Conservation (phyloP, 192 early-diverging fungal genomes). For the Rhizoclosmatium sp. region DNA sequence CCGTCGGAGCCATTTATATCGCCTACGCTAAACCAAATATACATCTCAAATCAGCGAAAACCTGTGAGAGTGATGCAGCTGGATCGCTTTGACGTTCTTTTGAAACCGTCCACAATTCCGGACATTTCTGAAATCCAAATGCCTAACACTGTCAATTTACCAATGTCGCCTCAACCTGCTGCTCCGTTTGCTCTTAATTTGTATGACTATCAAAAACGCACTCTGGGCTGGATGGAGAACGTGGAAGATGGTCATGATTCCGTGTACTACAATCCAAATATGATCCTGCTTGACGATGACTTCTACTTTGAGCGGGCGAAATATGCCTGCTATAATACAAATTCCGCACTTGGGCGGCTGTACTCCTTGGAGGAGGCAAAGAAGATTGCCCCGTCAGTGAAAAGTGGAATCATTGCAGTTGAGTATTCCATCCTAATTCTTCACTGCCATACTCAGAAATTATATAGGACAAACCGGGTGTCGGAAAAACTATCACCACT, state of each 20-base stretch:
- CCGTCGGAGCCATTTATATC: too few relatives aligned
- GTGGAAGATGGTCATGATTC: slow-evolving; percentile 15
- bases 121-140: too few relatives aligned
- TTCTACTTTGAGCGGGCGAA: not conserved
- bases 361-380: not conserved
- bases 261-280: slow-evolving; percentile 13
- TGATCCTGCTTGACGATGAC: not conserved
- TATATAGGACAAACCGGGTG: slow-evolving; percentile 35
- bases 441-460: too few relatives aligned
- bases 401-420: slow-evolving; percentile 34
- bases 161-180: too few relatives aligned
- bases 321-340: too few relatives aligned
- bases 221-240: slow-evolving; percentile 24
- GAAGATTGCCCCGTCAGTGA: not conserved
- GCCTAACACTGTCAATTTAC: too few relatives aligned
- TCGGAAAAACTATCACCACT: slow-evolving; percentile 36
- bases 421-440: not conserved
- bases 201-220: slow-evolving; percentile 33
- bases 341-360: not conserved
- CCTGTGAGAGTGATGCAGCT: too few relatives aligned
- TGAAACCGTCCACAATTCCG: too few relatives aligned
- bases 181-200: slow-evolving; percentile 4
- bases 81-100: too few relatives aligned
- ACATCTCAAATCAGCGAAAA: too few relatives aligned
- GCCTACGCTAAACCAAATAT: too few relatives aligned